These are phyloP conservation scores for Mercurialis annua DNA, from an alignment of 345 rosid species.

Conservation along the genomic window DNA sequence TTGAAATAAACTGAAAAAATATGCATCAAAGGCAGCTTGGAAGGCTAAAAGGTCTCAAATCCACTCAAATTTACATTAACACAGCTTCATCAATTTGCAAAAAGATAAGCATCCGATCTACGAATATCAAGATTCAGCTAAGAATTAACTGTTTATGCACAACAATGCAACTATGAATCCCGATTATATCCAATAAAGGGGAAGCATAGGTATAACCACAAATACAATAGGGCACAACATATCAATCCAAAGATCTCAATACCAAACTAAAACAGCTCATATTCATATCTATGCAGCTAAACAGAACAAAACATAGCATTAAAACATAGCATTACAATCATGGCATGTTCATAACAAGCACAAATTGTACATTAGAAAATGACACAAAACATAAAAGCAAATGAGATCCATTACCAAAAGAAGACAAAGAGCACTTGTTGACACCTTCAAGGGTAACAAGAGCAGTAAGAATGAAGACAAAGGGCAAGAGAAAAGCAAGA, in stretches of 20 bases:
- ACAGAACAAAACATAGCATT: background rate
- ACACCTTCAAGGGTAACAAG: conserved; percentile 99
- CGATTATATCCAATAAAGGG: background rate
- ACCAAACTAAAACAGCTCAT: background rate
- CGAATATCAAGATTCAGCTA: background rate
- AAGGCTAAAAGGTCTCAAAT: background rate
- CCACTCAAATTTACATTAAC: background rate
- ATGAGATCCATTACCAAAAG: conserved; percentile 20
- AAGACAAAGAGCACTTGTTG: conserved; percentile 88
- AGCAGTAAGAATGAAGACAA: conserved; percentile 97
- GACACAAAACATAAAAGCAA: conserved; percentile 12
- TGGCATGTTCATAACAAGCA: background rate
- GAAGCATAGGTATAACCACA: conserved; percentile 2
- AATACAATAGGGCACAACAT: background rate
- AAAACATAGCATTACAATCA: background rate
- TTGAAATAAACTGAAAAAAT: background rate
- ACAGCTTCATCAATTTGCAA: background rate
- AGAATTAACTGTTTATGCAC: background rate
- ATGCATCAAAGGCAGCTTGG: background rate
- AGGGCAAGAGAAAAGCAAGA: conserved; percentile 98
- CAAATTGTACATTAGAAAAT: background rate
- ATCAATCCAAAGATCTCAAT: background rate
- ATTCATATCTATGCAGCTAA: background rate
- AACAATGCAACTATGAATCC: background rate
- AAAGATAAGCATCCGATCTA: background rate